Conservation (phyloP, 345 rosid genomes). For the Hypericum perforatum region DNA sequence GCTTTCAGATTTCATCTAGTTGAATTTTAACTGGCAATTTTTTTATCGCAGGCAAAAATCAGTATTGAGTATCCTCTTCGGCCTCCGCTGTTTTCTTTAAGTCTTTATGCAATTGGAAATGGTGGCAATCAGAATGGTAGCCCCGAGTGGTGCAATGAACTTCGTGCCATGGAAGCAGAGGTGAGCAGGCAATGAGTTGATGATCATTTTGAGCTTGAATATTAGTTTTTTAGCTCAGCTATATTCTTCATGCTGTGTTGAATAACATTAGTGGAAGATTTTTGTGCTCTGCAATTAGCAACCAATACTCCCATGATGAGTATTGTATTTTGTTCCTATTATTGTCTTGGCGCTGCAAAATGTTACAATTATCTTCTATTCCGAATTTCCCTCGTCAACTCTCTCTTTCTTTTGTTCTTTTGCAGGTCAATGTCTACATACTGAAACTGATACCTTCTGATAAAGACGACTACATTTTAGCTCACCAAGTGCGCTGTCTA, state of each 20-base stretch:
- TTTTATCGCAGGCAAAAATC: slow-evolving; percentile 28
- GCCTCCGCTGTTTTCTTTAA: slow-evolving; percentile 63
- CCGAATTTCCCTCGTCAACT: background rate
- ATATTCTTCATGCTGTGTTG: too few relatives aligned
- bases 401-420: slow-evolving; percentile 7
- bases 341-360: too few relatives aligned
- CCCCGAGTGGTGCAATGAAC: slow-evolving; percentile 55
- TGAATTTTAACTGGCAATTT: background rate
- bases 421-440: slow-evolving; percentile 74
- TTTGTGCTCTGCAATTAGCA: too few relatives aligned
- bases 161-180: slow-evolving; percentile 88
- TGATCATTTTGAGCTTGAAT: background rate
- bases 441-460: slow-evolving; percentile 51
- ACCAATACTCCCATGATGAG: too few relatives aligned
- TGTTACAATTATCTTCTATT: too few relatives aligned
- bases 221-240: background rate
- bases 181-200: slow-evolving; percentile 30
- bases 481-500: slow-evolving; percentile 66
- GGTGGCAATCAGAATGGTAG: slow-evolving; percentile 18
- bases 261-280: too few relatives aligned
- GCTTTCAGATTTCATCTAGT: slow-evolving; percentile 7
- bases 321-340: too few relatives aligned
- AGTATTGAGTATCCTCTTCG: slow-evolving; percentile 89
- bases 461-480: slow-evolving; percentile 47
- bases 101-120: slow-evolving; percentile 33